A percentile compares a stretch with the other conserved stretches of the same genome.
phyloP scores from a whole-genome alignment of 345 rosid genomes.

The Camelina neglecta region DNA sequence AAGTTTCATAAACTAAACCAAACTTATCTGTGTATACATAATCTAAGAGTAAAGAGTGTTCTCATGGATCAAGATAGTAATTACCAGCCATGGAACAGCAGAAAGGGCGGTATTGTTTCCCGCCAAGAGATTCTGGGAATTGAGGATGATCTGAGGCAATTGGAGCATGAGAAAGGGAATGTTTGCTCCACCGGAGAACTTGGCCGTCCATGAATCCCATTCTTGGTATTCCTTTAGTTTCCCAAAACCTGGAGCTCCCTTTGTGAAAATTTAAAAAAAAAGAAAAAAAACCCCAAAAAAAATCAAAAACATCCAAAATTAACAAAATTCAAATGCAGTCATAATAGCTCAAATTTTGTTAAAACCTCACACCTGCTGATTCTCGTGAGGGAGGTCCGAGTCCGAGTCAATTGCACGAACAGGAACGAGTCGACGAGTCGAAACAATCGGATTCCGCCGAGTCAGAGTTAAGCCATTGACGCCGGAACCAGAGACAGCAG shows the following conservation, averaged over 20 bases:
- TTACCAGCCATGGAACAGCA: conserved; percentile 94
- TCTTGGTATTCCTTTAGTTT: conserved; percentile 50
- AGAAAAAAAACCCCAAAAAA: conserved; percentile 1
- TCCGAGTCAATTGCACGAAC: conserved; percentile 60
- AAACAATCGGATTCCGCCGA: conserved; percentile 38
- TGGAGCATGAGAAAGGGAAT: conserved; percentile 83
- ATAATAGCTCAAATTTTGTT: neutral
- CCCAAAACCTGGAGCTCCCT: conserved; percentile 53
- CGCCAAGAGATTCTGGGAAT: conserved; percentile 72
- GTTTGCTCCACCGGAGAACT: conserved; percentile 72
- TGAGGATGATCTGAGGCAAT: conserved; percentile 90
- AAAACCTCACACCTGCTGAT: conserved; percentile 57
- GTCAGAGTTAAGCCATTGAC: conserved; percentile 24
- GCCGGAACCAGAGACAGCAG: neutral
- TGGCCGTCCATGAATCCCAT: conserved; percentile 90
- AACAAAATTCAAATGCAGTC: neutral
- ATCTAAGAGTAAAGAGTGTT: neutral
- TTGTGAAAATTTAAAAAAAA: neutral
- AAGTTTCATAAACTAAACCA: neutral
- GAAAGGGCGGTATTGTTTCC: conserved; percentile 81
- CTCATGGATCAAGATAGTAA: neutral
- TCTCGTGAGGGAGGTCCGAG: conserved; percentile 62
- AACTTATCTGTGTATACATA: neutral
- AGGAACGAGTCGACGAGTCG: conserved; percentile 48
- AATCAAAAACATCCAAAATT: conserved; percentile 11